Conservation (phyloP, 1,139 yeast species). For the Debaryomyces sp. region DNA sequence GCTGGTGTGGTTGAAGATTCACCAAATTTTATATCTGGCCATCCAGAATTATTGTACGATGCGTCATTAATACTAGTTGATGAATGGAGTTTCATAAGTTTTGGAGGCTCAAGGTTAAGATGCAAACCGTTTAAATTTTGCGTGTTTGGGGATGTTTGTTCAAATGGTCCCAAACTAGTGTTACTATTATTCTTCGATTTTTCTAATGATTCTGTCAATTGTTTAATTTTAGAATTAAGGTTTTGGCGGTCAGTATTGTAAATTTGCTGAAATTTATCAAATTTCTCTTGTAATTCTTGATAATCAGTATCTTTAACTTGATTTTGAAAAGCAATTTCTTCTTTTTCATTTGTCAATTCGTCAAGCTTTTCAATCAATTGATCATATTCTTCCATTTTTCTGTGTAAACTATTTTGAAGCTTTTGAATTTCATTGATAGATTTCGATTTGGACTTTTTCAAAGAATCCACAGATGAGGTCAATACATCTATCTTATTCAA, state of each 20-base stretch:
- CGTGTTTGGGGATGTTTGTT: background rate
- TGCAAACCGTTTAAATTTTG: background rate
- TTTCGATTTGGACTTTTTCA: constrained; percentile 36
- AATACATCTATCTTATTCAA: constrained; percentile 49
- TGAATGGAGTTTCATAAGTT: constrained; percentile 6
- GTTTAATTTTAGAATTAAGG: constrained; percentile 29
- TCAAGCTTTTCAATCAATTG: constrained; percentile 17
- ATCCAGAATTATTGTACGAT: constrained; percentile 7
- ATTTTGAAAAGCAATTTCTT: constrained; percentile 23
- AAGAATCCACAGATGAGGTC: constrained; percentile 37
- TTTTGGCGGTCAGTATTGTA: constrained; percentile 34
- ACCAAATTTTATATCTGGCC: constrained; percentile 31
- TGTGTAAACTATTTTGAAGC: constrained; percentile 21
- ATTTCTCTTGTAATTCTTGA: constrained; percentile 31
- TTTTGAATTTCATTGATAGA: constrained; percentile 31
- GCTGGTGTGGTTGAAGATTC: constrained; percentile 40
- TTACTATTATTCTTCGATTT: constrained; percentile 13
- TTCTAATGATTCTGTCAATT: constrained; percentile 25
- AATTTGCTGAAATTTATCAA: constrained; percentile 32
- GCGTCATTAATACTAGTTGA: constrained; percentile 7
- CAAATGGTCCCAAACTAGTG: background rate
- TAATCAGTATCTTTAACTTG: constrained; percentile 29
- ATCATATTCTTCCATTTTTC: constrained; percentile 27
- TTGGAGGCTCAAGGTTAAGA: constrained; percentile 7
- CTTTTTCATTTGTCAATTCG: constrained; percentile 17